Percentiles rank a stretch among this genome's conserved stretches.
phyloP scores from a whole-genome alignment of 2,329 filamentous ascomycete genomes.

The Paraconiothyrium sp. region DNA sequence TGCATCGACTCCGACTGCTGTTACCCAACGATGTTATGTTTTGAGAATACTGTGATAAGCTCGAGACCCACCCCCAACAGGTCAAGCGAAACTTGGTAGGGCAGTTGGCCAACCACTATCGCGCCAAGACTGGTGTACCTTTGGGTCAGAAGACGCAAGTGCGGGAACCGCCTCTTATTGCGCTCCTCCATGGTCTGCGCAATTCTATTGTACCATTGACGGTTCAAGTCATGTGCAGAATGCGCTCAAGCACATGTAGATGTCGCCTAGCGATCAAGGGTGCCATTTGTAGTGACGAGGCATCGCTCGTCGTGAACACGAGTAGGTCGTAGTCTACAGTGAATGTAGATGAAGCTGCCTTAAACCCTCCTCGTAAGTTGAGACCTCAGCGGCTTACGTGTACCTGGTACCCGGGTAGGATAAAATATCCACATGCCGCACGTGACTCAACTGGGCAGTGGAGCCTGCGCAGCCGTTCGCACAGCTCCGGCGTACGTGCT shows the following conservation, averaged over 20 bases:
- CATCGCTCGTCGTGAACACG: too few relatives aligned
- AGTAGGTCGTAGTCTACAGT: too few relatives aligned
- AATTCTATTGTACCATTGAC: not conserved
- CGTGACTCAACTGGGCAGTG: not conserved
- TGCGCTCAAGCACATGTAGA: not conserved
- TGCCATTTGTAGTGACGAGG: not conserved
- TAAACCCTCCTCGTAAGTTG: not conserved
- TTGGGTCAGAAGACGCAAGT: not conserved
- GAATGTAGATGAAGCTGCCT: not conserved
- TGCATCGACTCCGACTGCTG: not conserved
- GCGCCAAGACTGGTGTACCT: not conserved
- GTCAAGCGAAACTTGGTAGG: not conserved
- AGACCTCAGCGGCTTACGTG: not conserved
- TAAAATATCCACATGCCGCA: too few relatives aligned
- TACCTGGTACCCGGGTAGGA: not conserved
- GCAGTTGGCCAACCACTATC: not conserved
- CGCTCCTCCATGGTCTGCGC: not conserved
- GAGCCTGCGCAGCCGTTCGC: not conserved
- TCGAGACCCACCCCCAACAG: not conserved
- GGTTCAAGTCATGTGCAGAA: not conserved
- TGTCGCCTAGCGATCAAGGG: not conserved
- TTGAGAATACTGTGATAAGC: not conserved
- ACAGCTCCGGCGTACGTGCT: too few relatives aligned
- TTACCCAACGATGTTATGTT: not conserved
- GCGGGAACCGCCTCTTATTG: not conserved